Percentiles rank a stretch among this genome's conserved stretches.
These are phyloP conservation scores for Aspergillus sp. DNA, from an alignment of 2,329 filamentous ascomycete species.

Conservation along the genomic window DNA sequence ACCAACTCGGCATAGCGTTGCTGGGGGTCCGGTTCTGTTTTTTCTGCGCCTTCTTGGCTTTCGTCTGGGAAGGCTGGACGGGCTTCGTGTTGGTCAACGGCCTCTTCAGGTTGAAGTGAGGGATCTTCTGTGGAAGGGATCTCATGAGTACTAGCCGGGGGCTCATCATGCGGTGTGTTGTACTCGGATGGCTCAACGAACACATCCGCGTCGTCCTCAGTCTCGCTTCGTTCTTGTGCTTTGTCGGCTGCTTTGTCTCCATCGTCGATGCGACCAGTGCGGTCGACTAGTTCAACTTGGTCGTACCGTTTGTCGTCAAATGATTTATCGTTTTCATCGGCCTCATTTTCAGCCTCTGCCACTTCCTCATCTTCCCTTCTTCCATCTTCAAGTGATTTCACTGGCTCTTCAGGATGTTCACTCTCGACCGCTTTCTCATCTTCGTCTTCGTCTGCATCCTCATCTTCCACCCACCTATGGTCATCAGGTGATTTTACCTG, in stretches of 20 bases:
- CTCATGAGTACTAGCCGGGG: not conserved
- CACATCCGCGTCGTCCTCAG: not conserved
- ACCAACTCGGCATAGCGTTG: not conserved
- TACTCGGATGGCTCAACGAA: not conserved
- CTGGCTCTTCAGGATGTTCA: not conserved
- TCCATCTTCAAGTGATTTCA: not conserved
- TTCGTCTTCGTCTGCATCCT: not conserved
- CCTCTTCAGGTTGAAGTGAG: not conserved
- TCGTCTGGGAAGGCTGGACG: not conserved
- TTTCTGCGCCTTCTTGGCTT: not conserved
- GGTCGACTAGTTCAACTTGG: conserved; percentile 2
- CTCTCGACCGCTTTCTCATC: not conserved
- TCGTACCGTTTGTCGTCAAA: not conserved
- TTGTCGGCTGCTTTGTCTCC: too few relatives aligned
- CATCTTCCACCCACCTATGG: not conserved
- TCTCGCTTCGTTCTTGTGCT: too few relatives aligned
- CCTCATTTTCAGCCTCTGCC: not conserved
- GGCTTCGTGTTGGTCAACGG: too few relatives aligned
- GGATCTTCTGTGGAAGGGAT: not conserved
- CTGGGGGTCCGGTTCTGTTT: not conserved
- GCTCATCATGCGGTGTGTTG: too few relatives aligned
- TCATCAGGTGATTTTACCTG: not conserved
- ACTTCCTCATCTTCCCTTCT: not conserved
- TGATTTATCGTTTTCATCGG: too few relatives aligned
- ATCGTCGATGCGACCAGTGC: too few relatives aligned